Conservation (phyloP, 805 yeast genomes). For the Kockiozyma suomiensis region DNA sequence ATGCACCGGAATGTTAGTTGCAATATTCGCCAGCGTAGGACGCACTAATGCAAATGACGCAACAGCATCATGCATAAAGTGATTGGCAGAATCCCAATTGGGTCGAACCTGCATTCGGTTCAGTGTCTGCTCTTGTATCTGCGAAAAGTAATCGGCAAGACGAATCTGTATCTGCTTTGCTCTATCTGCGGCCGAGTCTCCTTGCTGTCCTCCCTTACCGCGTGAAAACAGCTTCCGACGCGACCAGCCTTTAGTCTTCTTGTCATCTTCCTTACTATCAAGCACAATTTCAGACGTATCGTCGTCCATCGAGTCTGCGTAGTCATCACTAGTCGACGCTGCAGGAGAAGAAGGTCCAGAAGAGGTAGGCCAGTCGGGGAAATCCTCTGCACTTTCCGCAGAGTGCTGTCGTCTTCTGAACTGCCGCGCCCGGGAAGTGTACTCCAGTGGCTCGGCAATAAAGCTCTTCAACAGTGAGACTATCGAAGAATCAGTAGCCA, state of each 20-base stretch:
- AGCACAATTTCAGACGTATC: neutral
- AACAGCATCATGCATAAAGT: constrained; percentile 27
- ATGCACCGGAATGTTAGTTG: constrained; percentile 23
- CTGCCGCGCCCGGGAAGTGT: constrained; percentile 6
- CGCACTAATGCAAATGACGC: constrained; percentile 24
- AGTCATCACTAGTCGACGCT: constrained; percentile 20
- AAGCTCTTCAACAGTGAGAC: constrained; percentile 4
- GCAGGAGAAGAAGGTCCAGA: constrained; percentile 34
- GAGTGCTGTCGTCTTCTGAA: neutral
- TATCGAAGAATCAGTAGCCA: constrained; percentile 27
- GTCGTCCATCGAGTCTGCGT: constrained; percentile 13
- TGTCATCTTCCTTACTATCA: constrained; percentile 11
- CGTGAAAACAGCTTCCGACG: constrained; percentile 11
- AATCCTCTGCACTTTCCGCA: constrained; percentile 13
- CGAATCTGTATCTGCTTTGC: constrained; percentile 22
- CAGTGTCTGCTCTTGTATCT: constrained; percentile 25
- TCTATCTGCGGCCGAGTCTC: constrained; percentile 1
- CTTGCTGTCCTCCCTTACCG: neutral
- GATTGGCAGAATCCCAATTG: constrained; percentile 28
- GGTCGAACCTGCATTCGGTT: constrained; percentile 26
- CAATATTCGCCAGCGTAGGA: constrained; percentile 29
- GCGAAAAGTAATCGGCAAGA: constrained; percentile 23
- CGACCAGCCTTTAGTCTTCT: constrained; percentile 14
- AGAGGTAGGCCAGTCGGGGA: constrained; percentile 34
- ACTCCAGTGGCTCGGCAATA: neutral